phyloP scores from a whole-genome alignment of 768 basidiomycete species.

The Mycena epipterygia region DNA sequence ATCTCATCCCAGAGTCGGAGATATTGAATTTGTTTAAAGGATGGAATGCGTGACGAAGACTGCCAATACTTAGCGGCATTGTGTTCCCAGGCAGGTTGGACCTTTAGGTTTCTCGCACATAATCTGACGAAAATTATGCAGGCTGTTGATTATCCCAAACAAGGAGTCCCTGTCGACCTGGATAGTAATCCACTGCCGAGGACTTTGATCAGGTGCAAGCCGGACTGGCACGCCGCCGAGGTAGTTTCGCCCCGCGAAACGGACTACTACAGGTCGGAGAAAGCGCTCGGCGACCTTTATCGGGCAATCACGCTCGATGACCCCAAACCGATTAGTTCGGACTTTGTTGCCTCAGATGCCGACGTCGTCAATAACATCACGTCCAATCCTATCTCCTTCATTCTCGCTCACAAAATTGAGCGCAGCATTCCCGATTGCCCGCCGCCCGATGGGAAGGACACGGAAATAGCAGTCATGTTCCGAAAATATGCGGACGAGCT shows the following conservation, averaged over 20 bases:
- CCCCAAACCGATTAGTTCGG: slow-evolving; percentile 15
- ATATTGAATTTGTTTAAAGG: slow-evolving; percentile 49
- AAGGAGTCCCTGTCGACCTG: slow-evolving; percentile 75
- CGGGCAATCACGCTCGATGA: slow-evolving; percentile 65
- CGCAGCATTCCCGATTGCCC: slow-evolving; percentile 42
- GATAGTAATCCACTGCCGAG: slow-evolving; percentile 60
- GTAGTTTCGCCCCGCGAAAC: slow-evolving; percentile 64
- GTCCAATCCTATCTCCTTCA: slow-evolving; percentile 55
- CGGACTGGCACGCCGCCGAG: slow-evolving; percentile 83
- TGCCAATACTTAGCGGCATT: slow-evolving; percentile 73
- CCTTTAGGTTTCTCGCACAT: neutral
- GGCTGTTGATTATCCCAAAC: slow-evolving; percentile 88
- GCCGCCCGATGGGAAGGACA: slow-evolving; percentile 40
- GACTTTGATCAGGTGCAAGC: slow-evolving; percentile 74
- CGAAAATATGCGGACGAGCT: slow-evolving; percentile 73
- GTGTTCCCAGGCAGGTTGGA: slow-evolving; percentile 60
- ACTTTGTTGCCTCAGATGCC: slow-evolving; percentile 34
- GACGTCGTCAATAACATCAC: slow-evolving; percentile 33
- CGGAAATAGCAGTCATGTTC: slow-evolving; percentile 58
- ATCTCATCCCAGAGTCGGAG: neutral
- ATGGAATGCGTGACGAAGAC: slow-evolving; percentile 69
- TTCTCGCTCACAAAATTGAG: slow-evolving; percentile 48
- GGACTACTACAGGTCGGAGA: slow-evolving; percentile 79
- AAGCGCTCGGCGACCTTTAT: slow-evolving; percentile 80
- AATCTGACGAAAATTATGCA: slow-evolving; percentile 41